A percentile compares a stretch with the other conserved stretches of the same genome.
Conservation (phyloP, 2,329 filamentous ascomycete species). For the Myriosclerotinia curreyana region DNA sequence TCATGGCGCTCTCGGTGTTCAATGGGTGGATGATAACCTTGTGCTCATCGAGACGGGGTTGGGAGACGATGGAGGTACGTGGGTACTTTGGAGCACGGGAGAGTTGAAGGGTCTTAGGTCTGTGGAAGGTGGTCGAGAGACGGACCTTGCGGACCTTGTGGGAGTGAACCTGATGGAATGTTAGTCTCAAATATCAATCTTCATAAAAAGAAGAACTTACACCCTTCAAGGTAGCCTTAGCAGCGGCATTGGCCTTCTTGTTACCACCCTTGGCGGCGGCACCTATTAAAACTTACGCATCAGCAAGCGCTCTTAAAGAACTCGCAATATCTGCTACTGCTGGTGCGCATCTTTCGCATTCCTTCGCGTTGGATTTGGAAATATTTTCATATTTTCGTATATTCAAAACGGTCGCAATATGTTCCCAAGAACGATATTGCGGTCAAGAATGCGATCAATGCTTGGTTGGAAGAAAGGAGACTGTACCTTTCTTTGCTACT, state of each 20-base stretch:
- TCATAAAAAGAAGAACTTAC: conserved; percentile 59
- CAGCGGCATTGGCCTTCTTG: conserved; percentile 90
- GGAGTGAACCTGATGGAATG: conserved; percentile 55
- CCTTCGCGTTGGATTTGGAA: conserved; percentile 23
- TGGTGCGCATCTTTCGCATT: conserved; percentile 40
- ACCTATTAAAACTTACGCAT: conserved; percentile 58
- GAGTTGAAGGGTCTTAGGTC: conserved; percentile 91
- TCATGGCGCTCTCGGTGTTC: conserved; percentile 99
- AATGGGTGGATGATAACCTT: conserved; percentile 97
- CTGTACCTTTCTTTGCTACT: conserved; percentile 40
- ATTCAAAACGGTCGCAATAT: conserved; percentile 23
- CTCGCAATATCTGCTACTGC: conserved; percentile 76
- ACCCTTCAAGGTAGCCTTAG: conserved; percentile 94
- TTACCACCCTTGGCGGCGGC: conserved; percentile 53
- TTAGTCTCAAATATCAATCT: conserved; percentile 38
- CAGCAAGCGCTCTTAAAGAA: conserved; percentile 71
- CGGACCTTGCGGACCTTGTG: conserved; percentile 94
- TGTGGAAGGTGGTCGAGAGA: conserved; percentile 92
- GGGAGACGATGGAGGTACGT: conserved; percentile 88
- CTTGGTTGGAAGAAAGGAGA: conserved; percentile 28
- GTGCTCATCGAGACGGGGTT: conserved; percentile 91
- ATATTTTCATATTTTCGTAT: conserved; percentile 24
- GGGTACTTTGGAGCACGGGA: conserved; percentile 93
- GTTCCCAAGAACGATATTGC: conserved; percentile 26
- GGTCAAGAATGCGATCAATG: conserved; percentile 23